Conservation (phyloP, 371 early-diverging fungal genomes). For the Rhizopus delemar region DNA sequence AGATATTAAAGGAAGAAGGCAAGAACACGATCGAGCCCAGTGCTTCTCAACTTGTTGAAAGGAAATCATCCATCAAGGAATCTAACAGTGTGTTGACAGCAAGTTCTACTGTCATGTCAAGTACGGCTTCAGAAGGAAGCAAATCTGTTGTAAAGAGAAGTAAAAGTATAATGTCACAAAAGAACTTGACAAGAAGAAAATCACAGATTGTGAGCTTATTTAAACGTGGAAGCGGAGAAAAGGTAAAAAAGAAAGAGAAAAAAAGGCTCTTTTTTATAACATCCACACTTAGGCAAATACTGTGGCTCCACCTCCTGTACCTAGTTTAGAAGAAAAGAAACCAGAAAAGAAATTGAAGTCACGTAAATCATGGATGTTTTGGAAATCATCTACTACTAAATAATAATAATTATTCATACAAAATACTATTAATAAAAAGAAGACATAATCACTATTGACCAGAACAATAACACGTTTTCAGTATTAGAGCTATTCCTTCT, state of each 20-base stretch:
- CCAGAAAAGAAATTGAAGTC: constrained; percentile 18
- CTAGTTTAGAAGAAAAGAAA: not conserved
- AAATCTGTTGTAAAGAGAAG: not conserved
- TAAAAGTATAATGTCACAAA: not conserved
- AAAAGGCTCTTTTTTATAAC: not conserved
- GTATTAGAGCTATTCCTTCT: no score
- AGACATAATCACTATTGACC: no score
- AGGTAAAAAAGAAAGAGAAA: constrained; percentile 6
- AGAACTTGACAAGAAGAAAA: constrained; percentile 26
- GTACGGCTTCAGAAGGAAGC: not conserved
- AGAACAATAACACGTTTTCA: no score
- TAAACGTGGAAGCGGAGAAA: constrained; percentile 14
- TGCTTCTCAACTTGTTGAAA: not conserved
- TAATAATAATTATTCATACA: not conserved
- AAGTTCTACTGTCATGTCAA: not conserved
- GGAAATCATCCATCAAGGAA: not conserved
- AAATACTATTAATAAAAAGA: no score
- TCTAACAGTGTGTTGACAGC: not conserved
- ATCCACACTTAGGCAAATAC: not conserved
- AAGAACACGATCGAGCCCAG: not conserved
- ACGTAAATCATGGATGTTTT: constrained; percentile 30
- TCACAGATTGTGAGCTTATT: constrained; percentile 29
- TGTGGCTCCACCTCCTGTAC: not conserved
- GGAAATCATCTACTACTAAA: constrained; percentile 21
- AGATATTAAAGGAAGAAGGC: not conserved